Evolutionary conservation across 2,329 filamentous ascomycete species (phyloP).

Genomic region (Xylariaceae sp.): DNA sequence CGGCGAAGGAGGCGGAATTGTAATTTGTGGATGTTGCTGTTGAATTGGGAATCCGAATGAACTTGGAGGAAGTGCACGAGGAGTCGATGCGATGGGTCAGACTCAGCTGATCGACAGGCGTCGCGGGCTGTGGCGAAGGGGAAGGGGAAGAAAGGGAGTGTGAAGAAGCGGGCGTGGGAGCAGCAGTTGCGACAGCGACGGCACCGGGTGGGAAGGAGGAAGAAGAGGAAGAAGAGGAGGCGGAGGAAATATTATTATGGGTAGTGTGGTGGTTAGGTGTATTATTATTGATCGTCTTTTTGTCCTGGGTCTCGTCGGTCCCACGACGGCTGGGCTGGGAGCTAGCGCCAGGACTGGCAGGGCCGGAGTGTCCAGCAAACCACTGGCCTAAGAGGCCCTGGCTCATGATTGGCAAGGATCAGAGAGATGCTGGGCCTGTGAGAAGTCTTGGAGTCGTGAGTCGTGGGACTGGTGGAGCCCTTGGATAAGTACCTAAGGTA

Average conservation of each 20-base stretch:
- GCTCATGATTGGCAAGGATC: slow-evolving; percentile 26
- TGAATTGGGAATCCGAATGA: slow-evolving; percentile 33
- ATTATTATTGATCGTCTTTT: slow-evolving; percentile 16
- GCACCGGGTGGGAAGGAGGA: slow-evolving; percentile 22
- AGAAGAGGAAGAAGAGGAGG: slow-evolving; percentile 14
- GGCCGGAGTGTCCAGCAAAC: slow-evolving; percentile 28
- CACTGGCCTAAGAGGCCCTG: slow-evolving; percentile 26
- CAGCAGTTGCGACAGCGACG: slow-evolving; percentile 15
- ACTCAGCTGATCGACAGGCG: slow-evolving; percentile 36
- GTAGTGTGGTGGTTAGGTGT: slow-evolving; percentile 14
- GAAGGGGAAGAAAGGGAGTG: slow-evolving; percentile 36
- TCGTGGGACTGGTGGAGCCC: slow-evolving; percentile 13
- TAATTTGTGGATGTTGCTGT: slow-evolving; percentile 22
- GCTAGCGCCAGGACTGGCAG: slow-evolving; percentile 18
- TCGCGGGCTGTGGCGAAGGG: slow-evolving; percentile 42
- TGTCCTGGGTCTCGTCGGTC: slow-evolving; percentile 15
- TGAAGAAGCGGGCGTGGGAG: slow-evolving; percentile 36
- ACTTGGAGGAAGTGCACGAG: slow-evolving; percentile 31
- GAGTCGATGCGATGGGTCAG: slow-evolving; percentile 27
- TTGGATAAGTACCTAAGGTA: slow-evolving; percentile 1
- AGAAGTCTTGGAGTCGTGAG: slow-evolving; percentile 10
- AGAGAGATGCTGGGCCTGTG: slow-evolving; percentile 8
- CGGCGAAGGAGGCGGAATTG: slow-evolving; percentile 20
- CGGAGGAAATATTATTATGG: slow-evolving; percentile 22
- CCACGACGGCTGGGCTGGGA: slow-evolving; percentile 20